Percentiles rank a stretch among this genome's conserved stretches.
Evolutionary conservation across 2,329 filamentous ascomycete species (phyloP).

Genomic region (Emmonsiellopsis sp.): DNA sequence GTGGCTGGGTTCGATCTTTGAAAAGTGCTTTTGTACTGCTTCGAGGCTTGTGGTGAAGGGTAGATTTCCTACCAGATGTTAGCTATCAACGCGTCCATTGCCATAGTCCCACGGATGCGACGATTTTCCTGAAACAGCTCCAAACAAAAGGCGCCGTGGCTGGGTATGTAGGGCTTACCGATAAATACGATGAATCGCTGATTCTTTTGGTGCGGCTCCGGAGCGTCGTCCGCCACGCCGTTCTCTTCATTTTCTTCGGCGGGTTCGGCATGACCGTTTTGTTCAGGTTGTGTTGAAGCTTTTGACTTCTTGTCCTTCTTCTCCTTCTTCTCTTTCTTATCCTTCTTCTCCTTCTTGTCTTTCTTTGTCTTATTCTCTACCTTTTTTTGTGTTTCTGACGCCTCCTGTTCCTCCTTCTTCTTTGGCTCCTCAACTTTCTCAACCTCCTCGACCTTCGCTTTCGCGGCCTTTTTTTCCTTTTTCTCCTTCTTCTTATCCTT

Average conservation of each 20-base stretch:
- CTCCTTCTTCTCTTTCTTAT: slow-evolving; percentile 1
- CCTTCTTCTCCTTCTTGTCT: slow-evolving; percentile 4
- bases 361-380: slow-evolving; percentile 6
- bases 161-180: slow-evolving; percentile 34
- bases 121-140: too few relatives aligned
- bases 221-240: slow-evolving; percentile 13
- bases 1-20: slow-evolving; percentile 58
- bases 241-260: slow-evolving; percentile 9
- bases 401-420: slow-evolving; percentile 9
- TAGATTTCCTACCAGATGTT: slow-evolving; percentile 59
- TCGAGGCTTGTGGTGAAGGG: slow-evolving; percentile 70
- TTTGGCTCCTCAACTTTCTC: slow-evolving; percentile 11
- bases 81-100: background rate
- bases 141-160: too few relatives aligned
- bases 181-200: slow-evolving; percentile 70
- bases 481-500: slow-evolving; percentile 7
- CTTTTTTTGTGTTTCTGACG: slow-evolving; percentile 4
- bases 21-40: slow-evolving; percentile 66
- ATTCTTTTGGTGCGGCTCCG: slow-evolving; percentile 25
- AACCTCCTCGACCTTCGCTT: slow-evolving; percentile 5
- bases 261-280: slow-evolving; percentile 16
- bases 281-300: slow-evolving; percentile 26
- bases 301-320: slow-evolving; percentile 16
- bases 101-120: too few relatives aligned
- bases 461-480: slow-evolving; percentile 6